phyloP scores from a whole-genome alignment of 768 basidiomycete species.

The Lactifluus volemus region DNA sequence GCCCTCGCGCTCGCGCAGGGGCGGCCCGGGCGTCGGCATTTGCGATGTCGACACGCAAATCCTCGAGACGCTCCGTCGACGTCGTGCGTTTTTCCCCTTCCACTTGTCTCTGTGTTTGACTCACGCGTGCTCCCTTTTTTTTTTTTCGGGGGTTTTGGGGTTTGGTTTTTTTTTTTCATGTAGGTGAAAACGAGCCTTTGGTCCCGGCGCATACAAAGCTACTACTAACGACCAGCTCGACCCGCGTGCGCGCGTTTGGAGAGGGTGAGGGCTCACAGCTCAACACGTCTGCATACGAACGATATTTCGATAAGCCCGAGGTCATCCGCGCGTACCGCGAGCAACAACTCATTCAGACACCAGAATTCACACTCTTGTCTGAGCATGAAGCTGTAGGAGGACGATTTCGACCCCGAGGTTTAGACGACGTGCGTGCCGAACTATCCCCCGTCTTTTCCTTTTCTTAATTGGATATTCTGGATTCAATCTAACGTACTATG shows the following conservation, averaged over 20 bases:
- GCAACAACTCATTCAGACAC: slow-evolving; percentile 69
- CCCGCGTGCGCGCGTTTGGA: slow-evolving; percentile 36
- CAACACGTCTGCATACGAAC: slow-evolving; percentile 54
- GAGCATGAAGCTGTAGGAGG: slow-evolving; percentile 51
- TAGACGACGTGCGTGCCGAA: slow-evolving; percentile 54
- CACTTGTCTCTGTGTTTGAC: neutral
- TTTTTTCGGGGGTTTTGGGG: neutral
- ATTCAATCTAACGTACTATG: slow-evolving; percentile 7
- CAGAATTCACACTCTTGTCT: slow-evolving; percentile 46
- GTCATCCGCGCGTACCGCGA: slow-evolving; percentile 63
- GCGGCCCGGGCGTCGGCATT: slow-evolving; percentile 72
- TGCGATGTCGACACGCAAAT: slow-evolving; percentile 79
- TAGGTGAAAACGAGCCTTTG: slow-evolving; percentile 65
- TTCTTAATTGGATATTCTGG: slow-evolving; percentile 8
- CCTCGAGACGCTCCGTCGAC: slow-evolving; percentile 68
- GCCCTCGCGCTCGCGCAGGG: slow-evolving; percentile 72
- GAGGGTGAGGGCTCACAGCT: slow-evolving; percentile 33
- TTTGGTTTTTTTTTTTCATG: neutral
- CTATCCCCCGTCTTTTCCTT: neutral
- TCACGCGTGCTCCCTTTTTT: neutral
- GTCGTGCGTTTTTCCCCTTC: slow-evolving; percentile 42
- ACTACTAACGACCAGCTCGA: slow-evolving; percentile 64
- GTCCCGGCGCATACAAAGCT: slow-evolving; percentile 60
- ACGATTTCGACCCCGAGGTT: slow-evolving; percentile 59
- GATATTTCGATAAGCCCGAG: slow-evolving; percentile 72